A percentile compares a stretch with the other conserved stretches of the same genome.
Conservation (phyloP, 2,329 filamentous ascomycete genomes). For the Stachybotrys echinatus region DNA sequence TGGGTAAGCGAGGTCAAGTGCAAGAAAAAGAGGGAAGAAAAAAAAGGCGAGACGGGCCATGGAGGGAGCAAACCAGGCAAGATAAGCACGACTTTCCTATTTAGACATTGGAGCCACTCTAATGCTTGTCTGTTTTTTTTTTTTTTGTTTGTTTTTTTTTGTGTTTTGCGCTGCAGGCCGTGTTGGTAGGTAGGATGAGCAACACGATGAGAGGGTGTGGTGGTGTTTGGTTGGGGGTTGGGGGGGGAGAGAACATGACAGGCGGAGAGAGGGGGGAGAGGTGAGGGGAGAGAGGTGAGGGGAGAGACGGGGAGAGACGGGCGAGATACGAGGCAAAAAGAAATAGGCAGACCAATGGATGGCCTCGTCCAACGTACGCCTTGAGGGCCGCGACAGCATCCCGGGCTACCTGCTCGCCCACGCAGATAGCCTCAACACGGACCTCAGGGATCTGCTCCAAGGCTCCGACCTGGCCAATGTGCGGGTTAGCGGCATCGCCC, state of each 20-base stretch:
- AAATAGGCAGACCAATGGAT: neutral
- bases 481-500: slow-evolving; percentile 53
- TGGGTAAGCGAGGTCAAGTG: neutral
- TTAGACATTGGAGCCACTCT: no score
- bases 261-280: neutral
- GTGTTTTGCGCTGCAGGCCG: no score
- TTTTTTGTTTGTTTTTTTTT: no score
- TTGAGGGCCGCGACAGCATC: slow-evolving; percentile 60
- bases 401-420: slow-evolving; percentile 50
- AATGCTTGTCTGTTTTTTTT: no score
- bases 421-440: slow-evolving; percentile 57
- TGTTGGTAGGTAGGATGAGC: no score
- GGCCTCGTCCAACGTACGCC: slow-evolving; percentile 38
- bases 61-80: neutral
- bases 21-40: neutral
- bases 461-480: slow-evolving; percentile 52
- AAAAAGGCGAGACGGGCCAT: neutral
- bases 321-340: neutral
- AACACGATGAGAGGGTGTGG: no score
- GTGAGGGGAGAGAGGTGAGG: no score
- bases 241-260: no score
- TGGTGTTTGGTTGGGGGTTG: no score
- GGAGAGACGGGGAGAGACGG: no score
- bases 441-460: slow-evolving; percentile 57
- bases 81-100: neutral